Conservation (phyloP, 163 green algal species). For the Scenedesmus sp. region DNA sequence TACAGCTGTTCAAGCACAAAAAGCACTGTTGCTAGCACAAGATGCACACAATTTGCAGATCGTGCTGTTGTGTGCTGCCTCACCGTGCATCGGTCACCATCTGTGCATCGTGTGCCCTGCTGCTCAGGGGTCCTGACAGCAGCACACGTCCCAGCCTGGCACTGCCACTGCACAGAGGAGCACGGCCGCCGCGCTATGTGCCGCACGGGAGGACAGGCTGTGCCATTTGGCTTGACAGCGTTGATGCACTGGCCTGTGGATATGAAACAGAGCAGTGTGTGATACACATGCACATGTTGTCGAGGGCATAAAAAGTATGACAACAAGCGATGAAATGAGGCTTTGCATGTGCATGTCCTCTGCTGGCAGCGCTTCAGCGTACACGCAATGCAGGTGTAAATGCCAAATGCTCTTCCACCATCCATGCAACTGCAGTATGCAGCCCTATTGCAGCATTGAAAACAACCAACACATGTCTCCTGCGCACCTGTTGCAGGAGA, state of each 20-base stretch:
- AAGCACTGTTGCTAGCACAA: background rate
- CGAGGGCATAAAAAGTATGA: too few relatives aligned
- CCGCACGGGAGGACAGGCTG: background rate
- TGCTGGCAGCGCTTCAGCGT: too few relatives aligned
- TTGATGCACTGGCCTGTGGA: background rate
- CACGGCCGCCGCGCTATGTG: background rate
- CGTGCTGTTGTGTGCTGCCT: background rate
- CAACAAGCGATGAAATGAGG: too few relatives aligned
- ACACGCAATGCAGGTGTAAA: too few relatives aligned
- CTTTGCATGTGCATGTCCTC: too few relatives aligned
- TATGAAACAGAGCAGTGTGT: background rate
- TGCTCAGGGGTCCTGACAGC: background rate
- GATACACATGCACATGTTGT: too few relatives aligned
- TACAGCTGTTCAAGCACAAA: background rate
- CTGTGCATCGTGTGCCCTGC: background rate
- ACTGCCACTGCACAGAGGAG: background rate
- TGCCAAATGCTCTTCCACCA: too few relatives aligned
- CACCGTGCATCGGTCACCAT: background rate
- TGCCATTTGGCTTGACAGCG: background rate
- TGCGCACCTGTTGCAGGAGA: background rate
- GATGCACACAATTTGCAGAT: background rate
- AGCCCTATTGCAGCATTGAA: too few relatives aligned
- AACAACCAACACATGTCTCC: background rate
- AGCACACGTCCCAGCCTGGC: background rate
- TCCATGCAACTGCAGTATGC: too few relatives aligned